These are phyloP conservation scores for Colletotrichum endophyticum DNA, from an alignment of 2,329 filamentous ascomycete genomes.

Conservation along the genomic window DNA sequence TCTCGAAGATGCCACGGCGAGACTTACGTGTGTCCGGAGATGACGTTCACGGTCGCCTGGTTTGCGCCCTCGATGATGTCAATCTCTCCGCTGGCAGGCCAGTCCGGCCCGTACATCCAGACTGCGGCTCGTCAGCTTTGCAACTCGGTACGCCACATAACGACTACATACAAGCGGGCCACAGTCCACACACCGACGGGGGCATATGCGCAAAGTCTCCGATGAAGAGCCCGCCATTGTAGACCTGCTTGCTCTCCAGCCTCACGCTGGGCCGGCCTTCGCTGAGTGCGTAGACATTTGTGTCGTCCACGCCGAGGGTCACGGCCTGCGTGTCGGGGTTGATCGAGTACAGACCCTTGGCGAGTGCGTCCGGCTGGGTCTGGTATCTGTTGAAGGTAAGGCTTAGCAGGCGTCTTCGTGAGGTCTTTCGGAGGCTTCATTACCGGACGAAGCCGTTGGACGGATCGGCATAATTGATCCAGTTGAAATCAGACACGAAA, in stretches of 20 bases:
- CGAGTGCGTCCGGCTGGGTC: constrained; percentile 41
- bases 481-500: constrained; percentile 54
- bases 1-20: not conserved
- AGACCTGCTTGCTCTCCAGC: constrained; percentile 67
- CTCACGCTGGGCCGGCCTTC: constrained; percentile 66
- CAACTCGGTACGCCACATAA: not conserved
- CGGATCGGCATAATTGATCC: constrained; percentile 59
- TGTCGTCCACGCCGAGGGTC: constrained; percentile 50
- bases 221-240: constrained; percentile 71
- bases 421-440: not conserved
- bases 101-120: constrained; percentile 60
- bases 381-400: constrained; percentile 42
- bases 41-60: constrained; percentile 59
- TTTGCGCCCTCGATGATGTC: constrained; percentile 77
- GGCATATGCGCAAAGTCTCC: constrained; percentile 79
- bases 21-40: constrained; percentile 65
- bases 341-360: constrained; percentile 45
- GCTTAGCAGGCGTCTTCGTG: not conserved
- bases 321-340: constrained; percentile 45
- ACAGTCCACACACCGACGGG: constrained; percentile 70
- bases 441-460: constrained; percentile 73
- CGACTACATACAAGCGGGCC: constrained; percentile 69
- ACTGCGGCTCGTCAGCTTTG: constrained; percentile 35
- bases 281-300: constrained; percentile 37
- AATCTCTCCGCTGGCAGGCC: constrained; percentile 69